Conservation (phyloP, 208 protist genomes). For the Trypanosoma avium region DNA sequence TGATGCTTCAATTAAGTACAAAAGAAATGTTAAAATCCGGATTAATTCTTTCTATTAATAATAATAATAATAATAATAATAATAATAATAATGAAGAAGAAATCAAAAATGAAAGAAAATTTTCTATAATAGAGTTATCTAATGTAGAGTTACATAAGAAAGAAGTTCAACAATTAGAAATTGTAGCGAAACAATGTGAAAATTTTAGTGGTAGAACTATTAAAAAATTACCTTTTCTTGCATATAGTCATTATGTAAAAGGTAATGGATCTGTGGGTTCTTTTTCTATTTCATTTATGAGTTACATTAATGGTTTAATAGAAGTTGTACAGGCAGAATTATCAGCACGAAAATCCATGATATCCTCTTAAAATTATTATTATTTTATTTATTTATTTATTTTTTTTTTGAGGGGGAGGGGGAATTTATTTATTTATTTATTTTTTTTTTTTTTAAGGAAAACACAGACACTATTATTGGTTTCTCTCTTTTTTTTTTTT, state of each 20-base stretch:
- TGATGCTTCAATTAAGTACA: slow-evolving; percentile 76
- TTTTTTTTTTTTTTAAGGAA: slow-evolving; percentile 23
- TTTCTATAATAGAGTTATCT: not conserved
- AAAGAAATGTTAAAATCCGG: slow-evolving; percentile 69
- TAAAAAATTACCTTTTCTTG: slow-evolving; percentile 92
- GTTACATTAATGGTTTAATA: slow-evolving; percentile 14
- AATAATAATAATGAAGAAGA: not conserved
- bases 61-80: too few relatives aligned
- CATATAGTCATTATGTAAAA: slow-evolving; percentile 36
- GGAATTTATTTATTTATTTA: slow-evolving; percentile 7
- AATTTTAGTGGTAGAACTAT: slow-evolving; percentile 90
- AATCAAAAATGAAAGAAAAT: not conserved
- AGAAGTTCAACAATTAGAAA: slow-evolving; percentile 20
- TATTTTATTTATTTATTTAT: not conserved
- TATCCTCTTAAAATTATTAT: slow-evolving; percentile 1
- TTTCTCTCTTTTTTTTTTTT: slow-evolving; percentile 22
- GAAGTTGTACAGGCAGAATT: slow-evolving; percentile 8
- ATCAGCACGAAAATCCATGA: slow-evolving; percentile 7
- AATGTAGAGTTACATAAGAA: not conserved
- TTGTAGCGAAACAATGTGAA: slow-evolving; percentile 45
- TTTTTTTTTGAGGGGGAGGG: not conserved
- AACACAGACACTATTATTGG: too few relatives aligned
- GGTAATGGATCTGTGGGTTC: not conserved
- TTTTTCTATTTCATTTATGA: slow-evolving; percentile 20
- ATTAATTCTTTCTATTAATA: slow-evolving; percentile 32